phyloP scores from a whole-genome alignment of 352 stramenopile genomes.

The Globisporangium irregulare region DNA sequence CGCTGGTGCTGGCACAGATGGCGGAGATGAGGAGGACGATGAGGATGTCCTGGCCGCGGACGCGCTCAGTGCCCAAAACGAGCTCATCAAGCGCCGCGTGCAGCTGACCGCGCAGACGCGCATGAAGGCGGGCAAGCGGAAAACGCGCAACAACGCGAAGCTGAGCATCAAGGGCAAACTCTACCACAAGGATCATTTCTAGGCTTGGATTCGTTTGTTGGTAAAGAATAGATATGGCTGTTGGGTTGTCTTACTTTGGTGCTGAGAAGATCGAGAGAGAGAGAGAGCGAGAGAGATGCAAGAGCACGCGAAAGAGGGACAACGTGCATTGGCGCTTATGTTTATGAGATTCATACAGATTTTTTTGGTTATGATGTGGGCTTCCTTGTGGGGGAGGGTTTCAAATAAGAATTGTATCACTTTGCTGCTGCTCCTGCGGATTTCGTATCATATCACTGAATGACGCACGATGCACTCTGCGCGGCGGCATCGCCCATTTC shows the following conservation, averaged over 20 bases:
- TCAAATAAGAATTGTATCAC: conserved; percentile 7
- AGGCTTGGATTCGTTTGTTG: conserved; percentile 16
- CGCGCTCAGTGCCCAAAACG: conserved; percentile 48
- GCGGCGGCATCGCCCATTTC: conserved; percentile 90
- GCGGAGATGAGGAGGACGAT: conserved; percentile 14
- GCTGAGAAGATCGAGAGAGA: background rate
- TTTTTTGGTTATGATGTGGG: conserved; percentile 4
- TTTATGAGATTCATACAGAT: conserved; percentile 32
- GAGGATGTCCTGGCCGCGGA: conserved; percentile 26
- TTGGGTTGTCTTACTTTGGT: background rate
- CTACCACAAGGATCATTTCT: conserved; percentile 81
- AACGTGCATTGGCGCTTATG: conserved; percentile 31
- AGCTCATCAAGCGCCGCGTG: conserved; percentile 81
- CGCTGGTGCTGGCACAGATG: conserved; percentile 15
- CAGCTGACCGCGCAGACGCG: conserved; percentile 64
- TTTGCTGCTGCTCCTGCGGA: conserved; percentile 3
- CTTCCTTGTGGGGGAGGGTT: background rate
- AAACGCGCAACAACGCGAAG: conserved; percentile 78
- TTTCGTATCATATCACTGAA: conserved; percentile 48
- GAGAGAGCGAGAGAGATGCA: background rate
- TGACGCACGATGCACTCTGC: conserved; percentile 81
- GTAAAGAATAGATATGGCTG: conserved; percentile 1
- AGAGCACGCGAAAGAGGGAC: background rate
- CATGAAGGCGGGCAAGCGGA: conserved; percentile 53
- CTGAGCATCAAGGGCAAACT: conserved; percentile 85